A percentile compares a stretch with the other conserved stretches of the same genome.
Conservation (phyloP, 305 asterid genomes). For the Fraxinus platypoda region DNA sequence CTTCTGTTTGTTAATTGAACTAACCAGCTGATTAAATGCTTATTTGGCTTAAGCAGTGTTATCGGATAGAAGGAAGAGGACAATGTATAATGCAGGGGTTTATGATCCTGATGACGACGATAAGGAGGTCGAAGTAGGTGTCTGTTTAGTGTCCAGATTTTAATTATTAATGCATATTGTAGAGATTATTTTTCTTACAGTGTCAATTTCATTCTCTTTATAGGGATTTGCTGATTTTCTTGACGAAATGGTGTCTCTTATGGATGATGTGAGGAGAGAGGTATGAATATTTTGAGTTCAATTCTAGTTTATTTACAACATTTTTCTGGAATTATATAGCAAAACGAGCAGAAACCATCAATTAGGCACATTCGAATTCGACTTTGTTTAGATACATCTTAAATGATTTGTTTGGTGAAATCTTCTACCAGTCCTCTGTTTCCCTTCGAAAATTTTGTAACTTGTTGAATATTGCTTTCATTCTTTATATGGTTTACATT, state of each 20-base stretch:
- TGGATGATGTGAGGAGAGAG: constrained; percentile 63
- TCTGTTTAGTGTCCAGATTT: not conserved
- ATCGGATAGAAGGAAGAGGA: constrained; percentile 65
- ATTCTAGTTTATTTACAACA: not conserved
- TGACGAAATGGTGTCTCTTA: constrained; percentile 66
- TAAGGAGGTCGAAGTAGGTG: constrained; percentile 61
- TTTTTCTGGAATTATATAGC: too few relatives aligned
- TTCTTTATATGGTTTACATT: not conserved
- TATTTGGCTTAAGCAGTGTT: constrained; percentile 42
- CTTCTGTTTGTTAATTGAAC: not conserved
- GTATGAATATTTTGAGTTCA: constrained; percentile 23
- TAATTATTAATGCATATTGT: not conserved
- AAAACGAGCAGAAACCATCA: too few relatives aligned
- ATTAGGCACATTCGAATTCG: too few relatives aligned
- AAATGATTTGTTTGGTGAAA: too few relatives aligned
- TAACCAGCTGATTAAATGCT: not conserved
- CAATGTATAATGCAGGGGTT: constrained; percentile 70
- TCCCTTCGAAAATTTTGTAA: too few relatives aligned
- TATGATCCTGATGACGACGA: constrained; percentile 50
- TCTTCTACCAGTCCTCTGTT: too few relatives aligned
- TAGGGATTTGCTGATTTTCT: constrained; percentile 75
- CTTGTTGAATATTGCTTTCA: not conserved
- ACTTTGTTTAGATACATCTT: too few relatives aligned
- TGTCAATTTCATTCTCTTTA: not conserved
- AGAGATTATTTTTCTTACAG: not conserved